These are phyloP conservation scores for Arbutus unedo DNA, from an alignment of 148 eudicot genomes.

Conservation along the genomic window DNA sequence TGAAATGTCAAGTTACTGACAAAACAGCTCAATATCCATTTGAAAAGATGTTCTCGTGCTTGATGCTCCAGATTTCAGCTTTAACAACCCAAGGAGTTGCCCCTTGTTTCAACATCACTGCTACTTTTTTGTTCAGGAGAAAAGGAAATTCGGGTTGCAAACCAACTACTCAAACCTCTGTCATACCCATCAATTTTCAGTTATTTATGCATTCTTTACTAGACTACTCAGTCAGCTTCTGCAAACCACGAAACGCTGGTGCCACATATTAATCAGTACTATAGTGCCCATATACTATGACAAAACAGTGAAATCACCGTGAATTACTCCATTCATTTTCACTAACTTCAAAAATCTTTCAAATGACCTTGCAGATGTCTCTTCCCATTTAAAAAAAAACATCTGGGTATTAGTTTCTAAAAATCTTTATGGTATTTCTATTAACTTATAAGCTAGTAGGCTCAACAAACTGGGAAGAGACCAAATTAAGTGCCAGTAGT, in stretches of 20 bases:
- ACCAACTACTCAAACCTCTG: background rate
- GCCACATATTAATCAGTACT: background rate
- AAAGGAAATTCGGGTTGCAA: background rate
- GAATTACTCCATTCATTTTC: background rate
- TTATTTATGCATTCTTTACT: background rate
- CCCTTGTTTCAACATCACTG: background rate
- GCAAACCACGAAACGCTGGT: background rate
- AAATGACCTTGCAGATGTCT: background rate
- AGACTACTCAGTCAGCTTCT: background rate
- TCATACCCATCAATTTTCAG: background rate
- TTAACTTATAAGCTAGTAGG: background rate
- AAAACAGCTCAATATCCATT: background rate
- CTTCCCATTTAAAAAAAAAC: background rate
- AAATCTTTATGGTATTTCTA: background rate
- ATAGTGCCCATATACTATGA: background rate
- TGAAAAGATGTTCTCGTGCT: background rate
- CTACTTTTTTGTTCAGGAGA: background rate
- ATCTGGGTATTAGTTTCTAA: background rate
- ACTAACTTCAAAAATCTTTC: background rate
- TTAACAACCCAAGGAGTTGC: background rate
- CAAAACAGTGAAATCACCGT: background rate
- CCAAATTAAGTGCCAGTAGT: background rate
- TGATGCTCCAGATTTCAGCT: conserved; percentile 2
- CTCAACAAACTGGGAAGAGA: background rate
- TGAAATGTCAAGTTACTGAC: background rate